Evolutionary conservation across 1,284 basidiomycete species (phyloP), one percentile per base, ranked within the genome.

Genomic region (Thelephora terrestris): DNA sequence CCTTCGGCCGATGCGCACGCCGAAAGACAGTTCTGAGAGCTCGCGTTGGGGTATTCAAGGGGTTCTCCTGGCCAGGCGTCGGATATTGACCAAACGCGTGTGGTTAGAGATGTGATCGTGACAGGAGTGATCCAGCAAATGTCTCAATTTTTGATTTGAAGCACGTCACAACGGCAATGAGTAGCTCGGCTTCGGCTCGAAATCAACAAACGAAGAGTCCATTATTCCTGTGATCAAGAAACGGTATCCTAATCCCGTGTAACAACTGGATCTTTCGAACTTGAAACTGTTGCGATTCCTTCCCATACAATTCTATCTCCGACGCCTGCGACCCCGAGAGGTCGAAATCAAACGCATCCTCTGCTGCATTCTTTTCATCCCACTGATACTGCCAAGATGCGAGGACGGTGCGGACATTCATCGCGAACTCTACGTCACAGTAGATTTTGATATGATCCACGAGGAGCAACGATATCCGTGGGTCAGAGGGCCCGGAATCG

Each of bases 391-490:
- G 50, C 75, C 81, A 84, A 4, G 70, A 65, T 58, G 79, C 69
- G 29, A 85, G 61, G 17, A 76, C 57, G 50, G 65, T 72, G 34
- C 81, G 69, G 6, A 84, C 55, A 50, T 64, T 60, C 62, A 77
- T 68, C 16, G 76, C 68, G 50, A 71, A 67, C 20, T 57, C 52
- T 17, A 70, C 67, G 52, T 80, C 78, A 55, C 81, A 79, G 58
- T 79, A 79, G 20, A 85, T 58, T 59, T 79, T 81, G 65, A 85
- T 71, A 56, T 79, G 68, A 54, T 81, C 79, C 35, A 69, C 57
- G 3, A 53, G 54, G 24, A 61, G 61, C 27, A 76, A 52, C 16
- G 58, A 53, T 14, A 32, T 14, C 29, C 29, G 29, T 32, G 29
- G 29, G 29, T 32, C 29, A 14, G 29, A 32, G 12, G 29, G 29